Evolutionary conservation across 805 yeast genomes (phyloP), one percentile per base, ranked within the genome.

Genomic region (Candida ficus): DNA sequence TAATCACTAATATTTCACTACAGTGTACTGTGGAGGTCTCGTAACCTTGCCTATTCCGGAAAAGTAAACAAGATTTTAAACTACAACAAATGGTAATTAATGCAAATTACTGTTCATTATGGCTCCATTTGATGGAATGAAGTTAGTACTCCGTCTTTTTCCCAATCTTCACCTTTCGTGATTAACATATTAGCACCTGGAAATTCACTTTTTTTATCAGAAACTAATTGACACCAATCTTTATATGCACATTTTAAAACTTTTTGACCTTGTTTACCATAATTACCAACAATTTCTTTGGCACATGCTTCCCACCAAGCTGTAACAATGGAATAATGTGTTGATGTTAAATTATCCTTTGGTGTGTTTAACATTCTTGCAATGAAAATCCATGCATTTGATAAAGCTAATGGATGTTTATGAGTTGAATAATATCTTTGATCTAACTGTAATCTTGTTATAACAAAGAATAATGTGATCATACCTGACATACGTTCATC

Each of bases 261-360:
- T 57, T 93, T 93, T 5, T 33, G 41, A 4, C 77, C 93, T 63
- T 91, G 98, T 5, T 47, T 60, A 0, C 90, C 89, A 58, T 79
- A 91, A 1, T 69, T 71, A 9, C 56, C 54, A 7, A 70, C 39
- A 41, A 91, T 75, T 31, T 77, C 68, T 8, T 50, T 46, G 0
- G 85, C 90, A 36, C 83, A 70, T 5, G 89, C 78, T 49, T 93
- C 98, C 95, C 97, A 88, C 97, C 97, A 90, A 26, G 83, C 76
- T 2, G 87, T 81, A 4, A 80, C 71, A 2, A 83, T 75, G 0
- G 78, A 68, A 55, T 71, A 90, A 57, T 90, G 95, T 1, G 83
- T 73, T 48, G 86, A 82, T 0, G 77, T 66, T 11, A 89, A 54
- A 12, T 73, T 57, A 0, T 65, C 64, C 3, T 54, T 26, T 1